Conservation (phyloP, 2,329 filamentous ascomycete species). For the Venturia effusa region DNA sequence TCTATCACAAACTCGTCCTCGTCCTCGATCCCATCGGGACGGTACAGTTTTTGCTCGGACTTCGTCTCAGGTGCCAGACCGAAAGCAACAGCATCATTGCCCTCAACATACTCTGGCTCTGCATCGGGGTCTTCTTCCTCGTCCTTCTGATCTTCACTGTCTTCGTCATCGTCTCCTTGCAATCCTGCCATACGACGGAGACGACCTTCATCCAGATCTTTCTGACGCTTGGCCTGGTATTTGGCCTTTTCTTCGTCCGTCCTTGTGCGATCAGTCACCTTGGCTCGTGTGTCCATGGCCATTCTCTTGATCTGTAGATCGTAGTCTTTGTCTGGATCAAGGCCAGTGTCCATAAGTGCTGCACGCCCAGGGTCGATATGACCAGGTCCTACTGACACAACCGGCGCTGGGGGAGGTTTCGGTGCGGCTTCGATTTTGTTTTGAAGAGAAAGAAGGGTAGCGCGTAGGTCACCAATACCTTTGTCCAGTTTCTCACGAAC, state of each 20-base stretch:
- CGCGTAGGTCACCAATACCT: conserved; percentile 65
- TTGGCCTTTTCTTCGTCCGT: conserved; percentile 76
- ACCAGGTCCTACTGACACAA: conserved; percentile 23
- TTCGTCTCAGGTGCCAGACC: conserved; percentile 53
- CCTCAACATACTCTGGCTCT: conserved; percentile 23
- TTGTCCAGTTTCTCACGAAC: conserved; percentile 75
- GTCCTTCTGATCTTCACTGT: conserved; percentile 25
- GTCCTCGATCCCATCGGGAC: conserved; percentile 53
- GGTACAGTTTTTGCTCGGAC: conserved; percentile 37
- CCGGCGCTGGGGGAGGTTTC: conserved; percentile 20
- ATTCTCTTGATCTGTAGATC: conserved; percentile 74
- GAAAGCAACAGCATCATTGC: conserved; percentile 50
- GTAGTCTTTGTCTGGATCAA: conserved; percentile 75
- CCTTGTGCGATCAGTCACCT: conserved; percentile 79
- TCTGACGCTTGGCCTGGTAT: conserved; percentile 66
- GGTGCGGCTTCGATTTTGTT: conserved; percentile 17
- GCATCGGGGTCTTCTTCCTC: conserved; percentile 23
- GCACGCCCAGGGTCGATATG: conserved; percentile 49
- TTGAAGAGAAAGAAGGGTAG: conserved; percentile 49
- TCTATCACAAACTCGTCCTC: conserved; percentile 92
- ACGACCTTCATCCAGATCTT: conserved; percentile 73
- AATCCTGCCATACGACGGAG: conserved; percentile 81
- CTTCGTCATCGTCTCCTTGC: conserved; percentile 53
- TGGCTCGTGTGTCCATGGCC: conserved; percentile 71
- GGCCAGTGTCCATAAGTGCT: conserved; percentile 47